Conservation (phyloP, 2,329 filamentous ascomycete species). For the Phaeoacremonium minimum region DNA sequence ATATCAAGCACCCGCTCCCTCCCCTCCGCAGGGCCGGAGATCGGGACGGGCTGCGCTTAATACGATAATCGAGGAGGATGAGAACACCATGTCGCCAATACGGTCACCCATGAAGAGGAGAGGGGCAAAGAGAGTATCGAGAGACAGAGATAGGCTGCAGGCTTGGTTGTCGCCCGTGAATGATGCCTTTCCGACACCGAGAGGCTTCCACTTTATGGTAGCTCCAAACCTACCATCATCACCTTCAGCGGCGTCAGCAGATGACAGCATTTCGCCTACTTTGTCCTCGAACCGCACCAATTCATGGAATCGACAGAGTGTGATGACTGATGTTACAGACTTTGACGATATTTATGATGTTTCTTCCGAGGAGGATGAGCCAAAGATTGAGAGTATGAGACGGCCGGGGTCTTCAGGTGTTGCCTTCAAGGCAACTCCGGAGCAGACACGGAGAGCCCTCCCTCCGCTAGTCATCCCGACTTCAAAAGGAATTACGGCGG, state of each 20-base stretch:
- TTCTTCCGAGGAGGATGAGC: slow-evolving; percentile 68
- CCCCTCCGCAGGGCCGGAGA: slow-evolving; percentile 54
- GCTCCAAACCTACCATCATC: slow-evolving; percentile 60
- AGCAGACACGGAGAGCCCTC: slow-evolving; percentile 31
- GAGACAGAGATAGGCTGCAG: slow-evolving; percentile 42
- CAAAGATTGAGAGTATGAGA: slow-evolving; percentile 36
- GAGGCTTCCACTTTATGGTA: slow-evolving; percentile 60
- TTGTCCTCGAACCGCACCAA: slow-evolving; percentile 50
- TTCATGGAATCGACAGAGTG: slow-evolving; percentile 60
- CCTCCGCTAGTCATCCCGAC: slow-evolving; percentile 51
- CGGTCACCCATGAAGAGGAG: slow-evolving; percentile 20
- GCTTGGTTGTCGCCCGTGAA: slow-evolving; percentile 56
- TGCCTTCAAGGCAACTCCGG: slow-evolving; percentile 14
- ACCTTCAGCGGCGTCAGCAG: slow-evolving; percentile 49
- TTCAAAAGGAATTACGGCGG: slow-evolving; percentile 24
- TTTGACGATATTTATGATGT: slow-evolving; percentile 88
- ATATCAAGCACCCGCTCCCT: slow-evolving; percentile 35
- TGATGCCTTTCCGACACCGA: slow-evolving; percentile 69
- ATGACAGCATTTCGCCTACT: slow-evolving; percentile 22
- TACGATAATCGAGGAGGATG: slow-evolving; percentile 59
- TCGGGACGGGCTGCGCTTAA: slow-evolving; percentile 51
- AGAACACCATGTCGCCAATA: slow-evolving; percentile 21
- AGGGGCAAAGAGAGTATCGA: slow-evolving; percentile 15
- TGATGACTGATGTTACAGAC: slow-evolving; percentile 62
- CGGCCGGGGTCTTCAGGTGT: slow-evolving; percentile 27